Conservation (phyloP, 495 filamentous ascomycete species). For the Neurospora sp. region DNA sequence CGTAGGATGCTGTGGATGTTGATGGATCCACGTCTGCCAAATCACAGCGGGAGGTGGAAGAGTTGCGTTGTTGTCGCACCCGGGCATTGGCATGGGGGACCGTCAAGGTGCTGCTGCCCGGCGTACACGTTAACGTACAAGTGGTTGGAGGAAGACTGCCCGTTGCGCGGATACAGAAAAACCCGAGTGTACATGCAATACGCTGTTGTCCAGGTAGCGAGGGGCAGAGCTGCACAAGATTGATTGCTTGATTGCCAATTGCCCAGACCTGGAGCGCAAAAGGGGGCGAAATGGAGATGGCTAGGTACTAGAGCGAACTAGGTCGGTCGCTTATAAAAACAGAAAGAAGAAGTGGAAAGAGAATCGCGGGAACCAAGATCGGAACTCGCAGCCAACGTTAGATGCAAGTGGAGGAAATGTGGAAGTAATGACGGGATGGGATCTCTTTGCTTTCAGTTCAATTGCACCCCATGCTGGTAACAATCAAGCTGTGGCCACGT, state of each 20-base stretch:
- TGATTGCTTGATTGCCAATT: not conserved
- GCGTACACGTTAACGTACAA: not conserved
- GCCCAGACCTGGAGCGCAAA: not conserved
- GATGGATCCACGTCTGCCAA: not conserved
- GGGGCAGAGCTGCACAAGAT: not conserved
- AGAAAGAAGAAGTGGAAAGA: not conserved
- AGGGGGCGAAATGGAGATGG: not conserved
- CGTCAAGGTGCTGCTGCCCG: not conserved
- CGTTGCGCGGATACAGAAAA: not conserved
- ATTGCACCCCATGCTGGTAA: not conserved
- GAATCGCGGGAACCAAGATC: not conserved
- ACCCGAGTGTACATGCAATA: not conserved
- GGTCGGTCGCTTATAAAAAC: not conserved
- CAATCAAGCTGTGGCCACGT: not conserved
- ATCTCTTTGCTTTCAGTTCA: not conserved
- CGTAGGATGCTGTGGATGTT: not conserved
- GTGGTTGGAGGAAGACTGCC: not conserved
- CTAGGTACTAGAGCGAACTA: not conserved
- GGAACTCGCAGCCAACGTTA: not conserved
- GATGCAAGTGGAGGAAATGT: not conserved
- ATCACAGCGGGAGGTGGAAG: not conserved
- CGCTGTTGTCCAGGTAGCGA: not conserved
- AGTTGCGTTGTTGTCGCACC: not conserved
- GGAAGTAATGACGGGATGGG: not conserved
- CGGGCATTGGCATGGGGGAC: not conserved